Conservation (phyloP, 2,329 filamentous ascomycete genomes). For the Aurifilum marmelostoma region DNA sequence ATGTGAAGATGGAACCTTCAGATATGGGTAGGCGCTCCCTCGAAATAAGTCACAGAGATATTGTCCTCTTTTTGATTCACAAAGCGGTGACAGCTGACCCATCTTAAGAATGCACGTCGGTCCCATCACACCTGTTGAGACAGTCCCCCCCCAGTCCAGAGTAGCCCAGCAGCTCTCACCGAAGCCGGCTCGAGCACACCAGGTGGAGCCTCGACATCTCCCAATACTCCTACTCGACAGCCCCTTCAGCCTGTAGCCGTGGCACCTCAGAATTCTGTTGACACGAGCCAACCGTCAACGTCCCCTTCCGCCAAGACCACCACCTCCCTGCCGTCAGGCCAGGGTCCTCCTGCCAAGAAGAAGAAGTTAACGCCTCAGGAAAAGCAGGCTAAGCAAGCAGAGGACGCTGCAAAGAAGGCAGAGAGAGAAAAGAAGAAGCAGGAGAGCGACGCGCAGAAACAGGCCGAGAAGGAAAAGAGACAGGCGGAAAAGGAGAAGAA, state of each 20-base stretch:
- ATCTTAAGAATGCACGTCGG: constrained; percentile 13
- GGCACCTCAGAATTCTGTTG: constrained; percentile 21
- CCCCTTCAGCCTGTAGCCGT: constrained; percentile 33
- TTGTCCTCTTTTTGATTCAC: too few species aligned
- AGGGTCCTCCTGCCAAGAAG: constrained; percentile 48
- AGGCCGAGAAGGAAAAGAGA: constrained; percentile 45
- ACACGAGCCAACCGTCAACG: background rate
- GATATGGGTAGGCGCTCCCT: constrained; percentile 13
- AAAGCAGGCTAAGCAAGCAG: constrained; percentile 40
- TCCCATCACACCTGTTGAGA: constrained; percentile 32
- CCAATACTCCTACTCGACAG: constrained; percentile 35
- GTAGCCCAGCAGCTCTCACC: constrained; percentile 42
- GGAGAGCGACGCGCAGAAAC: constrained; percentile 39
- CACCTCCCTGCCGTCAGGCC: constrained; percentile 31
- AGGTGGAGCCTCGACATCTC: constrained; percentile 41
- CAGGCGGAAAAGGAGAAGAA: constrained; percentile 39
- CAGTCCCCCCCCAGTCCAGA: constrained; percentile 35
- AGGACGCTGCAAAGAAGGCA: constrained; percentile 43
- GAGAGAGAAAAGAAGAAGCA: constrained; percentile 39
- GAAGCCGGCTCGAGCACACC: constrained; percentile 49
- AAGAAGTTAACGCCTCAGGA: constrained; percentile 49
- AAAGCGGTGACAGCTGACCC: background rate
- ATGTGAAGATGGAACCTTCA: constrained; percentile 18
- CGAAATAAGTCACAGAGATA: background rate
- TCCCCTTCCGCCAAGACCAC: constrained; percentile 22